Percentiles rank a stretch among this genome's conserved stretches.
Evolutionary conservation across 1,139 yeast species (phyloP).

Genomic region (Hansenula lynferdii): DNA sequence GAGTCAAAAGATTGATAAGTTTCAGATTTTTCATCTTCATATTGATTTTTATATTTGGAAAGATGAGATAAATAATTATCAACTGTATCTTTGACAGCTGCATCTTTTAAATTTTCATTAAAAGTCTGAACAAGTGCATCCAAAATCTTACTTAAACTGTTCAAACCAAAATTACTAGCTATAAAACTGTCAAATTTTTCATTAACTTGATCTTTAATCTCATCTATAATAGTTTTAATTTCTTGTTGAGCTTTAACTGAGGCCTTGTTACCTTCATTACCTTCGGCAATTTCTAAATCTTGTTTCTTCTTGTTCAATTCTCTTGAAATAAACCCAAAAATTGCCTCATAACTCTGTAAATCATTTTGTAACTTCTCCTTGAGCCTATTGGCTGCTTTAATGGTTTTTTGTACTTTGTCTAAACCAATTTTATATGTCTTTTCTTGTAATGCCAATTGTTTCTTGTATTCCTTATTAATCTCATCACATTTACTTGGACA

Average conservation of each 20-base stretch:
- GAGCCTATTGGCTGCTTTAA: conserved; percentile 22
- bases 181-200: conserved; percentile 18
- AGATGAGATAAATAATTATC: conserved; percentile 16
- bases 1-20: conserved; percentile 7
- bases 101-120: conserved; percentile 29
- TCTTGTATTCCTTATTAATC: conserved; percentile 33
- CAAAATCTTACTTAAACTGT: conserved; percentile 23
- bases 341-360: conserved; percentile 12
- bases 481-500: conserved; percentile 61
- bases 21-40: background rate
- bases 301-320: conserved; percentile 15
- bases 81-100: conserved; percentile 29
- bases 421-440: conserved; percentile 14
- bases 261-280: conserved; percentile 5
- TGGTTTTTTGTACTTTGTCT: conserved; percentile 21
- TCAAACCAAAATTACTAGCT: conserved; percentile 18
- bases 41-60: conserved; percentile 4
- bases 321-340: conserved; percentile 11
- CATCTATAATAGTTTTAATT: conserved; percentile 14
- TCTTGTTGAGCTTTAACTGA: conserved; percentile 10
- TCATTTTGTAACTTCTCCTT: conserved; percentile 22
- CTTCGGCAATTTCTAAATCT: conserved; percentile 7
- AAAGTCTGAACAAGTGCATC: conserved; percentile 24
- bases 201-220: conserved; percentile 12
- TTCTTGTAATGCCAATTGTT: conserved; percentile 24